phyloP scores from a whole-genome alignment of 257 asterid genomes.

The Solanum acaule region DNA sequence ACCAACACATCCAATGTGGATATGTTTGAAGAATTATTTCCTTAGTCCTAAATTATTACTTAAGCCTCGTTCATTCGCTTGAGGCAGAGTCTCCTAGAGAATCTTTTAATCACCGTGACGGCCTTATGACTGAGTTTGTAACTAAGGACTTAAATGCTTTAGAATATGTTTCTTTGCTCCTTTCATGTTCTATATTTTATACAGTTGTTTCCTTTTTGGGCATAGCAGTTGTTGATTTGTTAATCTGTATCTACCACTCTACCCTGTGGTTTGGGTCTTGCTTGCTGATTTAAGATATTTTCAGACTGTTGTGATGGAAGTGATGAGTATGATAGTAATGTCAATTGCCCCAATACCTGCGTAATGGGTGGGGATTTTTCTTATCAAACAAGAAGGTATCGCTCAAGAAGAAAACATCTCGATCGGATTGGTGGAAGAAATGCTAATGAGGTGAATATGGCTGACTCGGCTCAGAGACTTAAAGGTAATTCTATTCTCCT shows the following conservation, averaged over 20 bases:
- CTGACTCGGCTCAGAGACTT: constrained; percentile 39
- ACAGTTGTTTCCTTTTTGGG: not conserved
- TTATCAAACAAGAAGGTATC: constrained; percentile 31
- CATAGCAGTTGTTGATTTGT: not conserved
- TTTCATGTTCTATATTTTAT: not conserved
- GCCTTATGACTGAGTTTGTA: not conserved
- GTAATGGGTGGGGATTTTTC: constrained; percentile 73
- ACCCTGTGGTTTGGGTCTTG: not conserved
- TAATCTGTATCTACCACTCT: constrained; percentile 2
- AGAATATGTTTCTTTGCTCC: not conserved
- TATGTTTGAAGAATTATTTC: not conserved
- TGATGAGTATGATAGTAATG: constrained; percentile 76
- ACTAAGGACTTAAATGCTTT: not conserved
- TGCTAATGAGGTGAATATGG: constrained; percentile 27
- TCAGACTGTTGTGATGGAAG: constrained; percentile 98
- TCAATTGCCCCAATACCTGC: constrained; percentile 65
- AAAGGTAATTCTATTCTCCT: constrained; percentile 26
- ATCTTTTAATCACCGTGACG: not conserved
- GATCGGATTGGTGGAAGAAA: constrained; percentile 22
- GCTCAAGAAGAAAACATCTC: constrained; percentile 9
- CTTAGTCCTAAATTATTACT: not conserved
- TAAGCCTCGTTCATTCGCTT: not conserved
- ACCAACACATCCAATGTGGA: not conserved
- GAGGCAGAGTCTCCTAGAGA: not conserved
- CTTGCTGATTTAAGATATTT: constrained; percentile 7